Conservation (phyloP, 306 rosid species). For the Hippophae gyantsensis region DNA sequence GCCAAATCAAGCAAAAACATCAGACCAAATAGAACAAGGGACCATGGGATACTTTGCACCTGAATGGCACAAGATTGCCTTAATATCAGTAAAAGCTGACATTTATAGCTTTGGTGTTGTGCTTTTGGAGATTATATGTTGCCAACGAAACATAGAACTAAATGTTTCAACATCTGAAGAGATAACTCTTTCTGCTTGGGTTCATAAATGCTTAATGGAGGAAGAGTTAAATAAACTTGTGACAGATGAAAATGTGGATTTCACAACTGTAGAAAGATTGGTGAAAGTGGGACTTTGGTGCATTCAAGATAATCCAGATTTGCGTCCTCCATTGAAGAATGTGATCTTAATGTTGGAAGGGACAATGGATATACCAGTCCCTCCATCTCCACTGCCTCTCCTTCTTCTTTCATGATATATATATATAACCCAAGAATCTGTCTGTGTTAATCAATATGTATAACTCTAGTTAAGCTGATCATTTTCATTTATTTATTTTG, state of each 20-base stretch:
- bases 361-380: constrained; percentile 6
- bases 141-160: neutral
- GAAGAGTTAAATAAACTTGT: constrained; percentile 5
- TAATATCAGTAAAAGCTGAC: constrained; percentile 46
- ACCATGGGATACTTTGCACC: constrained; percentile 57
- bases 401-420: too few species aligned
- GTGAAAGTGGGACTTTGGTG: constrained; percentile 8
- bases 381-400: neutral
- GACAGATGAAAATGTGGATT: constrained; percentile 3
- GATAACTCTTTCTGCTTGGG: constrained; percentile 5
- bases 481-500: too few species aligned
- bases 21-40: constrained; percentile 27
- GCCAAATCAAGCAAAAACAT: constrained; percentile 5
- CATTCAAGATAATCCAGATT: constrained; percentile 6
- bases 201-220: neutral
- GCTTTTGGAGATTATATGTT: constrained; percentile 30
- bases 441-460: too few species aligned
- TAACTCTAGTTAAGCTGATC: too few species aligned
- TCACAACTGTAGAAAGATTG: constrained; percentile 3
- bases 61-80: constrained; percentile 40
- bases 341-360: constrained; percentile 7
- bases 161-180: neutral
- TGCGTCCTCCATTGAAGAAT: constrained; percentile 6
- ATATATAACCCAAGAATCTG: too few species aligned
- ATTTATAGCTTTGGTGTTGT: constrained; percentile 52